Conservation (phyloP, 2,329 filamentous ascomycete genomes). For the Colletotrichum somersetense region DNA sequence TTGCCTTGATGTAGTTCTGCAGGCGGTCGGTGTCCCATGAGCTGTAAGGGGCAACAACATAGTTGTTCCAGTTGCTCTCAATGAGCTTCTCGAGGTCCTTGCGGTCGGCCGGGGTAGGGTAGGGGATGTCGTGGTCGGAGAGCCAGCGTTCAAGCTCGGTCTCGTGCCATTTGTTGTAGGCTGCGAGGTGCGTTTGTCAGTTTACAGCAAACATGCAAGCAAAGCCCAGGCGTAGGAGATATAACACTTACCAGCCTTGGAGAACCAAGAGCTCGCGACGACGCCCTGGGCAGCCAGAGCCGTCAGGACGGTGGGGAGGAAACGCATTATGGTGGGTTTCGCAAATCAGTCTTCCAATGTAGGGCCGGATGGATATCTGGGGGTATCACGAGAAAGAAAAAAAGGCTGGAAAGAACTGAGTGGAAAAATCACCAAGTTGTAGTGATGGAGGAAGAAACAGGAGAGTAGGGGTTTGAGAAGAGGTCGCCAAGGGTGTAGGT, state of each 20-base stretch:
- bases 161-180: constrained; percentile 99
- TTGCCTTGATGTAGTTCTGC: constrained; percentile 74
- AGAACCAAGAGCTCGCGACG: constrained; percentile 85
- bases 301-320: constrained; percentile 77
- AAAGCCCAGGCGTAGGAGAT: neutral
- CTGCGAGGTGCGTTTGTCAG: constrained; percentile 59
- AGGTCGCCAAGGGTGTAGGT: constrained; percentile 33
- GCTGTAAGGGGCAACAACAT: constrained; percentile 80
- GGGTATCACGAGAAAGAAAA: constrained; percentile 25
- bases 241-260: constrained; percentile 80
- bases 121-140: constrained; percentile 89
- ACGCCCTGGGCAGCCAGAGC: constrained; percentile 78
- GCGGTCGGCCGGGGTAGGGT: constrained; percentile 90
- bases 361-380: constrained; percentile 36
- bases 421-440: constrained; percentile 39
- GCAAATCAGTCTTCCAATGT: constrained; percentile 35
- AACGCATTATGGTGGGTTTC: constrained; percentile 75
- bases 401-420: constrained; percentile 41
- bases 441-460: constrained; percentile 24
- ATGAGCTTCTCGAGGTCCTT: constrained; percentile 95
- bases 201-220: constrained; percentile 11
- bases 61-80: constrained; percentile 87
- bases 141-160: constrained; percentile 98
- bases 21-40: constrained; percentile 81
- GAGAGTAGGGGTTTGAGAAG: constrained; percentile 11